These are phyloP conservation scores for Phytophthora pisi DNA, from an alignment of 352 stramenopile species.

Conservation along the genomic window DNA sequence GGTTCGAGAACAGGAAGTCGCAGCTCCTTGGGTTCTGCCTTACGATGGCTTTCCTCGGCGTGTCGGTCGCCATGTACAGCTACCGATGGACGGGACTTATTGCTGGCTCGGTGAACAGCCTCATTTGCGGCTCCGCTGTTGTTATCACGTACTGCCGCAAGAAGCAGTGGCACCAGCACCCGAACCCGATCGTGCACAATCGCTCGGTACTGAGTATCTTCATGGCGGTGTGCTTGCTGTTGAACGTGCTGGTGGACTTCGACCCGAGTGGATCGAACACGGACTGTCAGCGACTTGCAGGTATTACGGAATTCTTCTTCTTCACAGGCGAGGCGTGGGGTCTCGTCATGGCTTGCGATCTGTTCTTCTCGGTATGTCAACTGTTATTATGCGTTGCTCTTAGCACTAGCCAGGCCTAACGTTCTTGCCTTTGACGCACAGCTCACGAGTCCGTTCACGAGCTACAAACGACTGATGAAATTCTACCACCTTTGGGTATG, in stretches of 20 bases:
- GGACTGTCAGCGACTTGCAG: conserved; percentile 74
- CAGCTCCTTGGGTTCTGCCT: conserved; percentile 86
- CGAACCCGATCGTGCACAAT: conserved; percentile 90
- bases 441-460: conserved; percentile 89
- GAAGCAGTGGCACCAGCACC: conserved; percentile 90
- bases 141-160: conserved; percentile 89
- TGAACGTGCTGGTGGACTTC: conserved; percentile 87
- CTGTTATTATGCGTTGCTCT: conserved; percentile 1
- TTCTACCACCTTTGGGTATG: conserved; percentile 90
- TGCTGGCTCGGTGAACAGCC: conserved; percentile 86
- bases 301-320: conserved; percentile 91
- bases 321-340: conserved; percentile 88
- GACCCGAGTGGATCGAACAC: conserved; percentile 58
- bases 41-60: conserved; percentile 84
- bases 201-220: conserved; percentile 86
- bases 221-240: conserved; percentile 78
- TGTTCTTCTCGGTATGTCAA: conserved; percentile 79
- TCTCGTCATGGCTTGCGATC: conserved; percentile 88
- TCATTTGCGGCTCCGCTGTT: conserved; percentile 86
- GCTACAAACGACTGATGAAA: conserved; percentile 90
- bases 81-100: conserved; percentile 88
- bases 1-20: conserved; percentile 91
- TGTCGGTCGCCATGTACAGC: conserved; percentile 90
- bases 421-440: conserved; percentile 13
- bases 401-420: background rate